These are phyloP conservation scores for Trametes elegans DNA, from an alignment of 768 basidiomycete genomes.

Conservation along the genomic window DNA sequence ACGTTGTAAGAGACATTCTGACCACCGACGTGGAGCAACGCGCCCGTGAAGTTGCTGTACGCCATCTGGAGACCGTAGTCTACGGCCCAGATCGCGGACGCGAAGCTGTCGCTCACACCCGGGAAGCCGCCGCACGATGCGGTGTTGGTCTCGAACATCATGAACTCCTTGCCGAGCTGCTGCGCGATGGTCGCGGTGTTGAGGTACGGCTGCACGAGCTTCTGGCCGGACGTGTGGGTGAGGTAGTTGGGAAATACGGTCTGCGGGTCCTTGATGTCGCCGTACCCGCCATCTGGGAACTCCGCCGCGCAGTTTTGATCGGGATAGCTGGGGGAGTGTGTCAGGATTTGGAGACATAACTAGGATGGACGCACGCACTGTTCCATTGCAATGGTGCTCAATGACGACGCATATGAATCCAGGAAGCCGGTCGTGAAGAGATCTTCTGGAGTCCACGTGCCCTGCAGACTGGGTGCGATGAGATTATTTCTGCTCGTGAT, in stretches of 20 bases:
- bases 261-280: slow-evolving; percentile 41
- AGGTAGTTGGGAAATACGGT: slow-evolving; percentile 53
- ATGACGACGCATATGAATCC: slow-evolving; percentile 38
- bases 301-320: slow-evolving; percentile 59
- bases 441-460: slow-evolving; percentile 49
- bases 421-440: slow-evolving; percentile 54
- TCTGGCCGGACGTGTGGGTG: slow-evolving; percentile 51
- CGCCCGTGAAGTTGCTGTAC: slow-evolving; percentile 43
- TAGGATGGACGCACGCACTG: slow-evolving; percentile 35
- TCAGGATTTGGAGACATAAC: background rate
- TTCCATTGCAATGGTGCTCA: slow-evolving; percentile 53
- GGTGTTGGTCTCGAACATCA: slow-evolving; percentile 61
- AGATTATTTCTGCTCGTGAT: slow-evolving; percentile 46
- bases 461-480: slow-evolving; percentile 62
- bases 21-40: slow-evolving; percentile 55
- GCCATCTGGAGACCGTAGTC: slow-evolving; percentile 56
- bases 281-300: slow-evolving; percentile 37
- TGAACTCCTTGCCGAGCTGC: slow-evolving; percentile 39
- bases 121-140: slow-evolving; percentile 48
- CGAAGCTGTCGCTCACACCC: slow-evolving; percentile 57
- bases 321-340: slow-evolving; percentile 45
- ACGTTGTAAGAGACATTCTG: slow-evolving; percentile 67
- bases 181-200: slow-evolving; percentile 43
- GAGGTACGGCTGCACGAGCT: slow-evolving; percentile 52
- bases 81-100: slow-evolving; percentile 50